A percentile compares a stretch with the other conserved stretches of the same genome.
Evolutionary conservation across 2,329 filamentous ascomycete genomes (phyloP).

Genomic region (Paradendryphiella salina): DNA sequence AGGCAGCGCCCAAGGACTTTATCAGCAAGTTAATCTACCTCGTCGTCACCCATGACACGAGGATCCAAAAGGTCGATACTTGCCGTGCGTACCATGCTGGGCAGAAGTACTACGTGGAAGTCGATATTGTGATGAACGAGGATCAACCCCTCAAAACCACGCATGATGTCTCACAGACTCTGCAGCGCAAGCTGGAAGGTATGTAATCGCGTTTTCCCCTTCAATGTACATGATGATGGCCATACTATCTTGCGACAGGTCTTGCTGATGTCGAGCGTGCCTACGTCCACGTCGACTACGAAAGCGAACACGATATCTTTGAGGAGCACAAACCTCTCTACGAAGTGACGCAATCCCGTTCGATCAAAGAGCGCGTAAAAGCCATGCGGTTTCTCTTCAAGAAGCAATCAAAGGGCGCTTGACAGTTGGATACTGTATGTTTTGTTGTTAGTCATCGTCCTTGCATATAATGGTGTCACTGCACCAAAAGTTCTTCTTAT

Average conservation of each 20-base stretch:
- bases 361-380: slow-evolving; percentile 42
- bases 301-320: slow-evolving; percentile 45
- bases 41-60: slow-evolving; percentile 58
- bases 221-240: neutral
- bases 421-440: neutral
- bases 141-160: slow-evolving; percentile 59
- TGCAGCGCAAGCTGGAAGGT: slow-evolving; percentile 65
- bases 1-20: slow-evolving; percentile 61
- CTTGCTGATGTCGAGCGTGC: slow-evolving; percentile 50
- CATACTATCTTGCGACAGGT: slow-evolving; percentile 14
- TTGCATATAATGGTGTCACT: neutral
- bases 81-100: slow-evolving; percentile 65
- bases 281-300: slow-evolving; percentile 57
- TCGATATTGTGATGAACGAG: slow-evolving; percentile 64
- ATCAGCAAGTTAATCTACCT: slow-evolving; percentile 62
- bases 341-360: slow-evolving; percentile 37
- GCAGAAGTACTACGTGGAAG: slow-evolving; percentile 64
- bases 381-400: slow-evolving; percentile 32
- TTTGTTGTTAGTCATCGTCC: neutral
- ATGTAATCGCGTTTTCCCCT: slow-evolving; percentile 10
- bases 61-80: slow-evolving; percentile 62
- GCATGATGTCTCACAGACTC: slow-evolving; percentile 62
- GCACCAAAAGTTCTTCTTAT: neutral
- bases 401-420: neutral
- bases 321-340: slow-evolving; percentile 49